These are phyloP conservation scores for Metarhizium humberi DNA, from an alignment of 2,329 filamentous ascomycete species.

Conservation along the genomic window DNA sequence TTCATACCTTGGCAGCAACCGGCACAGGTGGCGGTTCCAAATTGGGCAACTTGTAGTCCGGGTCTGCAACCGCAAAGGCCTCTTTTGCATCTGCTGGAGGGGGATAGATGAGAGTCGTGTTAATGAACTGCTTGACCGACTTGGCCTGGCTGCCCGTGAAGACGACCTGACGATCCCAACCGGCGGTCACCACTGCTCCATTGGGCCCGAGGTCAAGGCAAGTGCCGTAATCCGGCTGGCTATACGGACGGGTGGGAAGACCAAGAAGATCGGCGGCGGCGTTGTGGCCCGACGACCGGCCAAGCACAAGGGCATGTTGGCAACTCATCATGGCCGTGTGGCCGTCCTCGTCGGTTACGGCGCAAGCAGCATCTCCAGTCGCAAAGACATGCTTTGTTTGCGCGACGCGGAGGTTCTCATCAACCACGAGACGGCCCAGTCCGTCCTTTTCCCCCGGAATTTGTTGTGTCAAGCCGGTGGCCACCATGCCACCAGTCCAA, in stretches of 20 bases:
- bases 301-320: conserved; percentile 26
- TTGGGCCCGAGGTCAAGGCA: conserved; percentile 25
- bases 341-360: conserved; percentile 13
- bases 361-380: conserved; percentile 22
- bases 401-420: conserved; percentile 3
- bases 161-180: conserved; percentile 21
- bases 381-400: conserved; percentile 22
- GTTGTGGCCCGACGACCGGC: conserved; percentile 14
- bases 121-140: conserved; percentile 22
- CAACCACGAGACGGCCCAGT: conserved; percentile 19
- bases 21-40: neutral
- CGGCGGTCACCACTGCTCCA: conserved; percentile 17
- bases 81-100: conserved; percentile 9
- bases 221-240: conserved; percentile 19
- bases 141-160: conserved; percentile 20
- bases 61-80: neutral
- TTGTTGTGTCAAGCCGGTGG: conserved; percentile 21
- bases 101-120: conserved; percentile 24
- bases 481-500: conserved; percentile 26
- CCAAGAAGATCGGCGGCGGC: no score
- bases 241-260: conserved; percentile 14
- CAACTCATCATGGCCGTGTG: conserved; percentile 26
- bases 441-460: conserved; percentile 18
- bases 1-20: neutral
- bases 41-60: neutral